phyloP scores from a whole-genome alignment of 1,284 basidiomycete genomes.

The Athelia psychrophila region DNA sequence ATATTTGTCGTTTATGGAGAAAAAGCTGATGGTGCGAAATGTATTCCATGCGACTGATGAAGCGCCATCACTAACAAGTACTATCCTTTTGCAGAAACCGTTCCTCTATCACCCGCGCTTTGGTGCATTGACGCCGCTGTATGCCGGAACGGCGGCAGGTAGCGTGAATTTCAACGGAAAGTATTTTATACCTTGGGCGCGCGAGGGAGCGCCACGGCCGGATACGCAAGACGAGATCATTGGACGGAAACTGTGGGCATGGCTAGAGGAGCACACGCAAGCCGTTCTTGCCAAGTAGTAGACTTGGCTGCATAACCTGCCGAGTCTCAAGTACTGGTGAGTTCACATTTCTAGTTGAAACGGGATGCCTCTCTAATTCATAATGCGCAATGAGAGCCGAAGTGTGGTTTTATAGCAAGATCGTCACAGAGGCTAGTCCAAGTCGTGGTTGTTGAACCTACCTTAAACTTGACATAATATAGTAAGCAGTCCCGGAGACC shows the following conservation, averaged over 20 bases:
- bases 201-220: constrained; percentile 14
- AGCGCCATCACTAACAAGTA: no score
- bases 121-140: not conserved
- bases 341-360: no score
- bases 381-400: no score
- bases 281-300: not conserved
- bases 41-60: not conserved
- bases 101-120: not conserved
- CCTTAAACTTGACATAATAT: no score
- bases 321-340: no score
- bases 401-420: no score
- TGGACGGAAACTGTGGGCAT: constrained; percentile 25
- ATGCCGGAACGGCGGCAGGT: not conserved
- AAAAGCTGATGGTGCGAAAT: not conserved
- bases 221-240: constrained; percentile 20
- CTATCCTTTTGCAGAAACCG: not conserved
- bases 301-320: no score
- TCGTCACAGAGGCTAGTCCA: no score
- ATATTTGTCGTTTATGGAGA: not conserved
- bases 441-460: no score
- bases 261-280: constrained; percentile 28
- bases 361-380: no score
- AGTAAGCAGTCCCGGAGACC: no score
- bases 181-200: constrained; percentile 33
- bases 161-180: not conserved